phyloP scores from a whole-genome alignment of 2,329 filamentous ascomycete species.

The Ascochyta viciae-villosae region DNA sequence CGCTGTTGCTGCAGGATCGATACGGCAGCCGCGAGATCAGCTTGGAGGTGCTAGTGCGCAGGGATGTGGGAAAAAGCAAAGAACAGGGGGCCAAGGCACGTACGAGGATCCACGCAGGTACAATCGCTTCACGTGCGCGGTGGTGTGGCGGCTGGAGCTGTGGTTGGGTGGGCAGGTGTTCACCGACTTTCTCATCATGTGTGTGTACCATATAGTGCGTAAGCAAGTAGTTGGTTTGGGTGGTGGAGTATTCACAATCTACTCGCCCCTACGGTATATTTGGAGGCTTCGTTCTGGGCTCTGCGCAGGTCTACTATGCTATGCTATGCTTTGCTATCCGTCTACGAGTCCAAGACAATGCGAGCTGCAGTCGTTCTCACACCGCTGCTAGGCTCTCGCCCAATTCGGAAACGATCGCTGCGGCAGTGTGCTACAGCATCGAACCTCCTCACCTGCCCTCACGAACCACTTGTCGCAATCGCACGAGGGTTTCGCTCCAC shows the following conservation, averaged over 20 bases:
- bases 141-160: not conserved
- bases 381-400: conserved; percentile 2
- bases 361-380: conserved; percentile 4
- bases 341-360: not conserved
- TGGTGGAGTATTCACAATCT: not conserved
- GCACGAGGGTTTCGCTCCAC: conserved; percentile 7
- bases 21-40: conserved; percentile 7
- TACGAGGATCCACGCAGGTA: conserved; percentile 11
- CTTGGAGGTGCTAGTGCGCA: not conserved
- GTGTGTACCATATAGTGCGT: not conserved
- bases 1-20: conserved; percentile 1
- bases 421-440: conserved; percentile 15
- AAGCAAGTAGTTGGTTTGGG: not conserved
- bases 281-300: not conserved
- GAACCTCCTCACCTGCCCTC: conserved; percentile 5
- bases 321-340: not conserved
- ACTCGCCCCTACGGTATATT: not conserved
- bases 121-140: conserved; percentile 6
- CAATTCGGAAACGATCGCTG: conserved; percentile 1
- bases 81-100: not conserved
- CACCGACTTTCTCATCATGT: conserved; percentile 2
- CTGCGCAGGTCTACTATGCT: not conserved
- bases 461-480: conserved; percentile 8
- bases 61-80: conserved; percentile 10
- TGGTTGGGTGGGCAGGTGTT: not conserved